phyloP scores from a whole-genome alignment of 163 green algal species.

The Scenedesmus sp. region DNA sequence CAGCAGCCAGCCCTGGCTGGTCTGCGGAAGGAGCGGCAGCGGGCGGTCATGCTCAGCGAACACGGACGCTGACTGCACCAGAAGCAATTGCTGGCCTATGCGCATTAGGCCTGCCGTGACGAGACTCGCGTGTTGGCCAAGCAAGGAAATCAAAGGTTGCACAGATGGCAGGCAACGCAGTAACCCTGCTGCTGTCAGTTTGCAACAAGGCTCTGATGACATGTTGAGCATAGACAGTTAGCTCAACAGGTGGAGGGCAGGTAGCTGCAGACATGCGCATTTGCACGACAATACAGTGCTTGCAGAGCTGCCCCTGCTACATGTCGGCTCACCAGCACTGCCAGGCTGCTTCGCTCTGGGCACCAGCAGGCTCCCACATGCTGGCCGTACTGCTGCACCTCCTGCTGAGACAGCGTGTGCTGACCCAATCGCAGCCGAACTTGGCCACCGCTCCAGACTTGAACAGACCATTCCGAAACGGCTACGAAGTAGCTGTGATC shows the following conservation, averaged over 20 bases:
- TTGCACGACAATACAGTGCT: neutral
- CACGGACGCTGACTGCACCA: neutral
- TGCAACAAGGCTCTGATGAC: neutral
- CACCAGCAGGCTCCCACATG: conserved; percentile 46
- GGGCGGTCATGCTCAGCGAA: neutral
- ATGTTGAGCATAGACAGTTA: neutral
- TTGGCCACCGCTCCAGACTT: conserved; percentile 36
- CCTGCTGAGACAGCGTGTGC: conserved; percentile 3
- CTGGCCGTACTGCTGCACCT: conserved; percentile 32
- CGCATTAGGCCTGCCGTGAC: neutral
- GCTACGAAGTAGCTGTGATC: conserved; percentile 39
- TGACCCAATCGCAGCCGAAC: conserved; percentile 29
- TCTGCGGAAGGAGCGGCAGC: conserved; percentile 18
- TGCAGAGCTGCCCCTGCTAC: neutral
- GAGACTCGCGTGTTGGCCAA: neutral
- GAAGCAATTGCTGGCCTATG: neutral
- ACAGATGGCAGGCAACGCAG: neutral
- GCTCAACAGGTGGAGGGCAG: neutral
- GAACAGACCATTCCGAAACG: conserved; percentile 30
- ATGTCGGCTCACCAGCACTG: conserved; percentile 27
- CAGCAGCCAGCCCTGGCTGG: conserved; percentile 24
- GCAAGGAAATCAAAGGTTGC: conserved; percentile 57
- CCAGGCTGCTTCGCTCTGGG: conserved; percentile 19
- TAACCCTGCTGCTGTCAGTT: neutral
- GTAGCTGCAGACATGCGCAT: neutral